A percentile compares a stretch with the other conserved stretches of the same genome.
Evolutionary conservation across 257 asterid species (phyloP).

Genomic region (Ballota nigra): DNA sequence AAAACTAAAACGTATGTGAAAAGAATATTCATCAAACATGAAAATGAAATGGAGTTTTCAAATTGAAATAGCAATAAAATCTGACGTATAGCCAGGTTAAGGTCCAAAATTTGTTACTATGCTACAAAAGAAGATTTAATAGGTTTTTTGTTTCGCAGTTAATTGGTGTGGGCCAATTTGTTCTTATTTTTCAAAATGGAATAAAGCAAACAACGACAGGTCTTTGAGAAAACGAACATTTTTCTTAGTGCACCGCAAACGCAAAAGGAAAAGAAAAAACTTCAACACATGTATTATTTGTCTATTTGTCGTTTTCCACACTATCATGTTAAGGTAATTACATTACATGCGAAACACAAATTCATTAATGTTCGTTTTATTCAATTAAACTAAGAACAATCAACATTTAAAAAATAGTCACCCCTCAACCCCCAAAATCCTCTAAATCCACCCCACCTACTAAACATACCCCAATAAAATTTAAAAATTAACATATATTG

Average conservation of each 20-base stretch:
- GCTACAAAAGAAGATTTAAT: not conserved
- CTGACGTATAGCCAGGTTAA: not conserved
- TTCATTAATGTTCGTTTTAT: too few relatives aligned
- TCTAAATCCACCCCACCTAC: too few relatives aligned
- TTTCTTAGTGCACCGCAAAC: not conserved
- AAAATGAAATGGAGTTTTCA: not conserved
- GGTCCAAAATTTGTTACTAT: not conserved
- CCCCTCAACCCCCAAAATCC: too few relatives aligned
- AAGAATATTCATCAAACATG: not conserved
- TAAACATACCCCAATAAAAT: too few relatives aligned
- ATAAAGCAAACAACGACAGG: not conserved
- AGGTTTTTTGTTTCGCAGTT: not conserved
- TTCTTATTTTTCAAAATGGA: not conserved
- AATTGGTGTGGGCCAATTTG: not conserved
- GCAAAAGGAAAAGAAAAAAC: not conserved
- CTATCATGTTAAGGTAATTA: too few relatives aligned
- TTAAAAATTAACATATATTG: too few relatives aligned
- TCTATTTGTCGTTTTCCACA: too few relatives aligned
- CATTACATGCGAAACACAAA: too few relatives aligned
- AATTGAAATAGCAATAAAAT: not conserved
- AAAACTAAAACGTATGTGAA: not conserved
- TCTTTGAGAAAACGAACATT: not conserved
- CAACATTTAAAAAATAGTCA: too few relatives aligned
- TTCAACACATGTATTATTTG: too few relatives aligned
- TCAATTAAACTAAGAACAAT: too few relatives aligned